Base-by-base conservation (phyloP, 371 early-diverging fungal species). In the Conidiobolus incongruus region DNA sequence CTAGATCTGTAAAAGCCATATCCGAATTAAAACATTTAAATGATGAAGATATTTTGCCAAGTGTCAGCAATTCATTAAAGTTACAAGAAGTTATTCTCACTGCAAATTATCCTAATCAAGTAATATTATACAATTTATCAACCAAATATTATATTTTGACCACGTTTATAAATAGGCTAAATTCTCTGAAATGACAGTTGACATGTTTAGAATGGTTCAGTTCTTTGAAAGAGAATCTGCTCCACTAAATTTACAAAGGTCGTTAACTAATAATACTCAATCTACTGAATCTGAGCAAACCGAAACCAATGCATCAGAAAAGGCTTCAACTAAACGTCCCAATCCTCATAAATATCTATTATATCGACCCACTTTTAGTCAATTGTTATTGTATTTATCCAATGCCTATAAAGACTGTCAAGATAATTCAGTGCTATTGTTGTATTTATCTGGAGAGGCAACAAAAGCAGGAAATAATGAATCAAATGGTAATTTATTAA, bases 151-250 rank as follows among this genome's bases (percentile, higher is more conserved):
- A 7, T n/a, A n/a, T n/a, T n/a, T n/a, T n/a, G n/a, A 49, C 16
- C 26, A 28, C 16, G 19, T 4, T 11, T 38, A 26, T 5, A 20
- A 5, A 15, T 39, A 78, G 58, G 84, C 87, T 59, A 93, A 93
- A 47, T 92, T 93, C 53, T 86, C 90, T 0, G 93, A 94, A 53
- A 61, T 94, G 33, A 89, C 90, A 0, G 55, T 93, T 44, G 96
- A 96, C 48, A 87, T 94, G 90, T 91, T 83, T 60, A 74, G 90
- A 21, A 83, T 96, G 51, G 58, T 91, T n/a, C n/a, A n/a, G n/a
- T n/a, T n/a, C n/a, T n/a, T n/a, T n/a, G n/a, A n/a, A n/a, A n/a
- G n/a, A n/a, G n/a, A n/a, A n/a, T n/a, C n/a, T n/a, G n/a, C n/a
- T n/a, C n/a, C n/a, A n/a, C n/a, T n/a, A n/a, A n/a, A n/a, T n/a